These are phyloP conservation scores for Inonotus hispidus DNA, from an alignment of 1,284 basidiomycete genomes.

Conservation along the genomic window DNA sequence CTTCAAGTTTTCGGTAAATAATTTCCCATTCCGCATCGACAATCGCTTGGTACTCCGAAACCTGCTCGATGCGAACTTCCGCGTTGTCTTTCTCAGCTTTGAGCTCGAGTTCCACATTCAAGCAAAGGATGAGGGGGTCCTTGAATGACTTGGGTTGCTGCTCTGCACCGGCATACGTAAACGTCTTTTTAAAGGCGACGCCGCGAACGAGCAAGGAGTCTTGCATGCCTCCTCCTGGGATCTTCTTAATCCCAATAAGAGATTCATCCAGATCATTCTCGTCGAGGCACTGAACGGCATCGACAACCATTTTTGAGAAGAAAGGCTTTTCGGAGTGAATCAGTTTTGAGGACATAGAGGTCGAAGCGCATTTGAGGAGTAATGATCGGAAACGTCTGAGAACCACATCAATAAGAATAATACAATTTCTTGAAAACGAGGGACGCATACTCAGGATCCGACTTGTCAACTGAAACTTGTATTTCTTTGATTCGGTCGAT, in stretches of 20 bases:
- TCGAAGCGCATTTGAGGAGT: slow-evolving; percentile 93
- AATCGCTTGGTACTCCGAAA: slow-evolving; percentile 97
- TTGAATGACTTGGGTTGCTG: slow-evolving; percentile 96
- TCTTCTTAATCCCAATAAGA: slow-evolving; percentile 97
- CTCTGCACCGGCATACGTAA: slow-evolving; percentile 98
- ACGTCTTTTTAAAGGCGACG: slow-evolving; percentile 99
- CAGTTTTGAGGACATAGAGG: slow-evolving; percentile 99
- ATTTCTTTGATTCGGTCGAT: slow-evolving; percentile 85
- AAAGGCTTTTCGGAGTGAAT: slow-evolving; percentile 99
- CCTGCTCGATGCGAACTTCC: slow-evolving; percentile 94
- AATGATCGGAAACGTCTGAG: slow-evolving; percentile 82
- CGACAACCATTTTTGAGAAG: slow-evolving; percentile 98
- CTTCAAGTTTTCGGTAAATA: slow-evolving; percentile 96
- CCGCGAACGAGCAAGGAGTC: slow-evolving; percentile 87
- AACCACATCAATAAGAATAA: slow-evolving; percentile 3
- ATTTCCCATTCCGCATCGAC: slow-evolving; percentile 99
- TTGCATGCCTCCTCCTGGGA: slow-evolving; percentile 98
- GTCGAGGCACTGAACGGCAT: slow-evolving; percentile 91
- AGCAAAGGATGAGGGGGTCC: slow-evolving; percentile 85
- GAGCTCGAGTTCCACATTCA: slow-evolving; percentile 98
- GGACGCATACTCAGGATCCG: slow-evolving; percentile 73
- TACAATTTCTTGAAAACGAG: neutral
- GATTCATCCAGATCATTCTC: slow-evolving; percentile 93
- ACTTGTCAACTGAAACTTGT: slow-evolving; percentile 88
- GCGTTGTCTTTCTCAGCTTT: slow-evolving; percentile 99